Percentiles rank a stretch among this genome's conserved stretches.
Conservation (phyloP, 1,284 basidiomycete genomes). For the Cutaneotrichosporon cutaneum region DNA sequence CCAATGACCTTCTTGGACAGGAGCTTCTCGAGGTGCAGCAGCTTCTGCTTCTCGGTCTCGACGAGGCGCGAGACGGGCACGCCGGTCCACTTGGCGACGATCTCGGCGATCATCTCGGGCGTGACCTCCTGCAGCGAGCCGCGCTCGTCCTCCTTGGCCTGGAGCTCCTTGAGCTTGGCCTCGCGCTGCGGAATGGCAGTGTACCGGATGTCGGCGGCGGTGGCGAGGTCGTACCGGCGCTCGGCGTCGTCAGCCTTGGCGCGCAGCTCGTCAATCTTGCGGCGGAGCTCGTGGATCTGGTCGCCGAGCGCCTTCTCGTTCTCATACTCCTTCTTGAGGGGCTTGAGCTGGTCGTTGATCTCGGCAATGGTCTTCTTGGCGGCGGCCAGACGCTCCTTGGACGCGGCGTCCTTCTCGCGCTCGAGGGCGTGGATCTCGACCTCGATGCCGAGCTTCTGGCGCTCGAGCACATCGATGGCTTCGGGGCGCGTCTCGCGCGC, state of each 20-base stretch:
- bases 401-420: conserved; percentile 85
- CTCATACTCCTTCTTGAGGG: conserved; percentile 84
- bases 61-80: conserved; percentile 50
- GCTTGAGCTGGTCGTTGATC: conserved; percentile 85
- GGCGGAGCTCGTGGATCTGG: conserved; percentile 75
- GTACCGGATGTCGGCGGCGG: conserved; percentile 86
- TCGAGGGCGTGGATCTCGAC: conserved; percentile 95
- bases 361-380: conserved; percentile 79
- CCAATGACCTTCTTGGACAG: conserved; percentile 57
- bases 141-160: conserved; percentile 56
- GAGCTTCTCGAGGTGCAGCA: conserved; percentile 57
- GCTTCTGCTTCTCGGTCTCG: conserved; percentile 54
- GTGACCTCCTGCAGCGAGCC: conserved; percentile 53
- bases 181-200: conserved; percentile 93
- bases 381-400: conserved; percentile 77
- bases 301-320: conserved; percentile 84
- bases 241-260: conserved; percentile 94
- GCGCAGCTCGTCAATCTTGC: conserved; percentile 86
- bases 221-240: conserved; percentile 76
- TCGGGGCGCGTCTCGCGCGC: conserved; percentile 94
- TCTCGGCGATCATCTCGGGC: conserved; percentile 58
- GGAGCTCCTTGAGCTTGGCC: conserved; percentile 61
- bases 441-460: conserved; percentile 86
- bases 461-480: conserved; percentile 90
- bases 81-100: conserved; percentile 59